A percentile compares a stretch with the other conserved stretches of the same genome.
phyloP scores from a whole-genome alignment of 768 basidiomycete genomes.

The Russula brevipes region DNA sequence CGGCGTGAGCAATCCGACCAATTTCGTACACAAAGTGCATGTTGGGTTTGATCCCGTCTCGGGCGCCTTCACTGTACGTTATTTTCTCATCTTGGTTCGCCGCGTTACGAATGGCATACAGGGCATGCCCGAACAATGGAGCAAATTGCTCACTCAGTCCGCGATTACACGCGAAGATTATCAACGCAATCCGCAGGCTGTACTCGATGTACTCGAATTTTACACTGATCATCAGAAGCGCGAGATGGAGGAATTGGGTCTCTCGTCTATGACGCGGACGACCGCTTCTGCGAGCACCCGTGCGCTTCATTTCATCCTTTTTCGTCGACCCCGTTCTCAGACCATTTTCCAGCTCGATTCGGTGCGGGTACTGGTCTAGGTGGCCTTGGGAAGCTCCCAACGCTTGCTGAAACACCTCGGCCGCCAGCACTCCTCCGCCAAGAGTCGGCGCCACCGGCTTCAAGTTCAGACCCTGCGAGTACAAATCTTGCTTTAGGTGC shows the following conservation, averaged over 20 bases:
- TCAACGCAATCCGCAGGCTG: conserved; percentile 93
- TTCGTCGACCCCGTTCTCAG: conserved; percentile 34
- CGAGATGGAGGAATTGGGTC: conserved; percentile 67
- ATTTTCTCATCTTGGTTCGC: background rate
- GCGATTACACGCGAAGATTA: conserved; percentile 98
- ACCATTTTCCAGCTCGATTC: conserved; percentile 66
- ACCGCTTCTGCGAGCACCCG: conserved; percentile 26
- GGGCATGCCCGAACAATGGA: conserved; percentile 99
- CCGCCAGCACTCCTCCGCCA: conserved; percentile 36
- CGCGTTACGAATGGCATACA: conserved; percentile 30
- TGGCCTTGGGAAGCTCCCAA: conserved; percentile 46
- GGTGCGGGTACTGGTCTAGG: conserved; percentile 89
- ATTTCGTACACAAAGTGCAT: conserved; percentile 98
- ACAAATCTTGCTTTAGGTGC: conserved; percentile 38
- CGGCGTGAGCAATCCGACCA: conserved; percentile 91
- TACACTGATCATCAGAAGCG: conserved; percentile 97
- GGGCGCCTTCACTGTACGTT: conserved; percentile 86
- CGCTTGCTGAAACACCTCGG: conserved; percentile 34
- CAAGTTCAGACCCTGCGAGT: conserved; percentile 33
- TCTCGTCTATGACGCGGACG: conserved; percentile 28
- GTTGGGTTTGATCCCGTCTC: conserved; percentile 94
- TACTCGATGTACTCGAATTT: conserved; percentile 95
- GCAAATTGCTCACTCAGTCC: conserved; percentile 90
- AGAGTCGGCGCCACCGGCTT: conserved; percentile 40
- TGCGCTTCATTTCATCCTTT: conserved; percentile 19